Conservation (phyloP, 2,329 filamentous ascomycete genomes). For the Pseudogymnoascus pannorum region DNA sequence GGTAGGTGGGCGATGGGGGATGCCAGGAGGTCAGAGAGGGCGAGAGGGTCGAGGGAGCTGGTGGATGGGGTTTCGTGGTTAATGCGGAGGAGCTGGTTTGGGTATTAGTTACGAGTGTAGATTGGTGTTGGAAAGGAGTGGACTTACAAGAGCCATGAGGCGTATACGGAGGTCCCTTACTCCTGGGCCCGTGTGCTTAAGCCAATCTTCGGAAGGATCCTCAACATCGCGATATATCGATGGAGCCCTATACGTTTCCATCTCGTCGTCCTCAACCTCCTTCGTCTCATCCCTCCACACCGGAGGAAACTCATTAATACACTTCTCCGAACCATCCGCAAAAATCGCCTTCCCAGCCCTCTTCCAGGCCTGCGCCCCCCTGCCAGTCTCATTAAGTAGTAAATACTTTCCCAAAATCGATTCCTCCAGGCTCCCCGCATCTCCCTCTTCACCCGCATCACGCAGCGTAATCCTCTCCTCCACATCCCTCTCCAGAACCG, state of each 20-base stretch:
- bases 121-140: not conserved
- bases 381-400: conserved; percentile 29
- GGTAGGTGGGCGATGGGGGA: conserved; percentile 32
- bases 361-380: conserved; percentile 36
- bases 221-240: conserved; percentile 5
- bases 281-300: conserved; percentile 48
- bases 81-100: conserved; percentile 26
- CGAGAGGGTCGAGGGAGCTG: conserved; percentile 39
- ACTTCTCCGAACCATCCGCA: conserved; percentile 52
- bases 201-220: not conserved
- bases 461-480: not conserved
- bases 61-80: conserved; percentile 22
- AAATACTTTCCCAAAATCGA: conserved; percentile 56
- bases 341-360: conserved; percentile 60
- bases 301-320: conserved; percentile 51
- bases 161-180: conserved; percentile 25
- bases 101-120: conserved; percentile 1
- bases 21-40: conserved; percentile 42
- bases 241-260: conserved; percentile 22
- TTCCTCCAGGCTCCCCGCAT: conserved; percentile 36
- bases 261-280: conserved; percentile 40
- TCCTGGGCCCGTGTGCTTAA: conserved; percentile 17
- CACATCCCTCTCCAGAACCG: conserved; percentile 63
- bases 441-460: conserved; percentile 20
- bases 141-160: conserved; percentile 23